Evolutionary conservation across 1,284 basidiomycete species (phyloP).

Genomic region (Trametes polyzona): DNA sequence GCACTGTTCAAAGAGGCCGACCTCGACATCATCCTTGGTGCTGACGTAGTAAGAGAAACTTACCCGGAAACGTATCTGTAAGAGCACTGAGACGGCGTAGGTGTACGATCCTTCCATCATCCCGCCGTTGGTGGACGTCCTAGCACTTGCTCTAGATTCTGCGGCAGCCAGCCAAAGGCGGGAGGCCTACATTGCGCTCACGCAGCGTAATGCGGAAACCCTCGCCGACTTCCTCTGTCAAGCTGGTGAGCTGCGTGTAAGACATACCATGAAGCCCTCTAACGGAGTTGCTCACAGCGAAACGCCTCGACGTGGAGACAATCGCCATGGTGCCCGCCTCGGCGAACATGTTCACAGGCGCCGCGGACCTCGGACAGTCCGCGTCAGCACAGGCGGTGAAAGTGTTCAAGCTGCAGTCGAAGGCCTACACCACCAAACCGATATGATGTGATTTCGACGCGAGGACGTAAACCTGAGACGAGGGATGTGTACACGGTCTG

Average conservation of each 20-base stretch:
- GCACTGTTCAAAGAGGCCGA: conserved; percentile 46
- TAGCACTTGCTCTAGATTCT: conserved; percentile 51
- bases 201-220: conserved; percentile 53
- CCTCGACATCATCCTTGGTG: conserved; percentile 65
- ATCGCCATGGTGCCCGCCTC: background rate
- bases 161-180: conserved; percentile 9
- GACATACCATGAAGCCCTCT: background rate
- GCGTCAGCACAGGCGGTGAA: conserved; percentile 8
- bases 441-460: too few species aligned
- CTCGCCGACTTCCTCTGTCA: conserved; percentile 43
- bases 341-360: conserved; percentile 16
- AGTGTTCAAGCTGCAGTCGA: conserved; percentile 12
- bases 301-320: conserved; percentile 3
- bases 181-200: conserved; percentile 59
- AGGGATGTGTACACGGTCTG: too few species aligned
- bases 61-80: background rate
- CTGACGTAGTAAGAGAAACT: conserved; percentile 60
- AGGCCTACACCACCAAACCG: too few species aligned
- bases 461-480: too few species aligned
- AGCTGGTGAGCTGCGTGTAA: conserved; percentile 36
- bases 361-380: conserved; percentile 18
- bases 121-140: conserved; percentile 54
- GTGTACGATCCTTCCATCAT: conserved; percentile 72
- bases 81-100: conserved; percentile 41
- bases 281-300: background rate